Base-by-base conservation (phyloP, 148 eudicot genomes). In the Fagopyrum tataricum region DNA sequence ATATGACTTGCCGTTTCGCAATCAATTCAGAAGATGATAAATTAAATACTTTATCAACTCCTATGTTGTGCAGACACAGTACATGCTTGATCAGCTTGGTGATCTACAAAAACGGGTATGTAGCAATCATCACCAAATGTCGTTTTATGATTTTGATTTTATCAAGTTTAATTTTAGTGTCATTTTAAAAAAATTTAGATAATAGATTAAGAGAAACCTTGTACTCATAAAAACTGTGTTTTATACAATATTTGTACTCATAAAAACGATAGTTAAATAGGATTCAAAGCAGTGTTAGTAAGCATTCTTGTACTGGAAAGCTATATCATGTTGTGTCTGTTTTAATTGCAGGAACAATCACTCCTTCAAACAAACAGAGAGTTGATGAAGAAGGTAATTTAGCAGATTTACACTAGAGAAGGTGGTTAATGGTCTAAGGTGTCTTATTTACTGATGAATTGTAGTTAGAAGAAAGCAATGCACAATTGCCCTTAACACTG, bases 11-110 rank as follows among this genome's bases (percentile, higher is more conserved):
- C 2, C 31, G n/a, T n/a, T n/a, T n/a, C n/a, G n/a, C n/a, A n/a
- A n/a, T n/a, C n/a, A n/a, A n/a, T n/a, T 26, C 2, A 2, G 31
- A 1, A 1, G 31, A 0, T 26, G 31, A 0, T 1, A 1, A 1
- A 52, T n/a, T 15, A 52, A 52, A 4, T 0, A 51, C 31, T 26
- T 51, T 5, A 14, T 14, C 14, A 14, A 51, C n/a, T 7, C 24
- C 7, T 56, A 64, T 64, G 43, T 12, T 31, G 70, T 80, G 64
- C 86, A 89, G 94, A 84, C 88, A 74, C 84, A 85, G 52, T 81
- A 56, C 68, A 82, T 87, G 89, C 75, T 89, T 49, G 87, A 84
- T 78, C 91, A 89, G 73, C 81, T 89, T 26, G 84, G 64, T 87
- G 82, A 18, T 79, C 87, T 43, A 85, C 80, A 70, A 84, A 75